phyloP scores from a whole-genome alignment of 169 alveolate species.

The Babesia caballi region DNA sequence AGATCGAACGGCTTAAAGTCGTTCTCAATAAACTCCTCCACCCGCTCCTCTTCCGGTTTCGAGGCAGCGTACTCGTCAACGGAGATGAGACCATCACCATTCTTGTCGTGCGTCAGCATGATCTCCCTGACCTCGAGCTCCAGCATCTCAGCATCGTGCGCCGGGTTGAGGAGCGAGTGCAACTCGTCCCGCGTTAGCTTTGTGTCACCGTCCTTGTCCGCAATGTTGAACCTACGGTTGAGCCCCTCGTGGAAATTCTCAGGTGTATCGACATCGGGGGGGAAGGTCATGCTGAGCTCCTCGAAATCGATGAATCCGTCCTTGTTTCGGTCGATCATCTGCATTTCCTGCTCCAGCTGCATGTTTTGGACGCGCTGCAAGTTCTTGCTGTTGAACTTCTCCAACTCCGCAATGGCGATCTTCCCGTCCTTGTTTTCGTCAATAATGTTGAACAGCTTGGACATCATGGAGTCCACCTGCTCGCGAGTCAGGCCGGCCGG shows the following conservation, averaged over 20 bases:
- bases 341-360: constrained; percentile 75
- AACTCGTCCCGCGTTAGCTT: constrained; percentile 63
- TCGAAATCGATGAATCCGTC: constrained; percentile 70
- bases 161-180: constrained; percentile 68
- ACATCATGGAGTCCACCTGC: constrained; percentile 57
- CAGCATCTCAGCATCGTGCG: constrained; percentile 66
- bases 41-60: constrained; percentile 31
- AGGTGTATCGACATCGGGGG: constrained; percentile 64
- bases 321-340: constrained; percentile 68
- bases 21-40: constrained; percentile 18
- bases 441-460: constrained; percentile 56
- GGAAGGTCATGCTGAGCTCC: constrained; percentile 70
- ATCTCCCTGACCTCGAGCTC: constrained; percentile 71
- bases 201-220: constrained; percentile 74
- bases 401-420: constrained; percentile 53
- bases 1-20: constrained; percentile 74
- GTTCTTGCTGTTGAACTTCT: constrained; percentile 28
- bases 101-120: constrained; percentile 69
- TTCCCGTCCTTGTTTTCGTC: constrained; percentile 65
- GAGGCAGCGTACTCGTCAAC: constrained; percentile 65
- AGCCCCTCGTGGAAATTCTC: constrained; percentile 64
- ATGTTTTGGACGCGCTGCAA: constrained; percentile 63
- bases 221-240: constrained; percentile 67
- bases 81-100: constrained; percentile 74
- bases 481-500: constrained; percentile 16